Conservation (phyloP, 306 rosid species). For the Vicia faba region DNA sequence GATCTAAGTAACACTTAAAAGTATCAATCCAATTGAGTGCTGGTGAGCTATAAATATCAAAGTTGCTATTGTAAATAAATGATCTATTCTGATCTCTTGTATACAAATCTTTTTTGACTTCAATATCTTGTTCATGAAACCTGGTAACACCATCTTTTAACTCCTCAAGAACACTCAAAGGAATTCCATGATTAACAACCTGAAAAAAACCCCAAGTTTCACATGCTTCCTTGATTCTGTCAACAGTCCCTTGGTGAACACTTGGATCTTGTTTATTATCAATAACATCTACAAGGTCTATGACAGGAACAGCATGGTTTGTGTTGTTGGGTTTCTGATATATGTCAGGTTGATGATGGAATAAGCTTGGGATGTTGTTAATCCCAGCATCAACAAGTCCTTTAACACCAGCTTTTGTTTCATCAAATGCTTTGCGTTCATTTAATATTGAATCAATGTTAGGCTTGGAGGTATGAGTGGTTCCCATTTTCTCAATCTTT, state of each 20-base stretch:
- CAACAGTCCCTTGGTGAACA: conserved; percentile 24
- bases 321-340: conserved; percentile 24
- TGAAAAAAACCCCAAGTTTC: conserved; percentile 48
- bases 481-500: not conserved
- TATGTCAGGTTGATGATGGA: conserved; percentile 34
- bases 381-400: conserved; percentile 62
- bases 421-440: conserved; percentile 49
- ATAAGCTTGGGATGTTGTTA: conserved; percentile 51
- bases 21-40: conserved; percentile 43
- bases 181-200: conserved; percentile 41
- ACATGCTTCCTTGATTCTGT: conserved; percentile 25
- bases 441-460: not conserved
- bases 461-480: not conserved
- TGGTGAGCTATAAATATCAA: conserved; percentile 41
- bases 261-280: not conserved
- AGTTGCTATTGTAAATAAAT: conserved; percentile 39
- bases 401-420: conserved; percentile 38
- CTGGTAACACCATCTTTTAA: conserved; percentile 36
- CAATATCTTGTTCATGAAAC: conserved; percentile 33
- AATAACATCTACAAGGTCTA: conserved; percentile 38
- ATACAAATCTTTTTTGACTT: conserved; percentile 18
- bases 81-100: conserved; percentile 12
- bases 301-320: conserved; percentile 38
- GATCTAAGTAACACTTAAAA: conserved; percentile 28
- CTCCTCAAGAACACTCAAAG: conserved; percentile 44